phyloP scores from a whole-genome alignment of 1,284 basidiomycete genomes.

The Boletus semigastroideus region DNA sequence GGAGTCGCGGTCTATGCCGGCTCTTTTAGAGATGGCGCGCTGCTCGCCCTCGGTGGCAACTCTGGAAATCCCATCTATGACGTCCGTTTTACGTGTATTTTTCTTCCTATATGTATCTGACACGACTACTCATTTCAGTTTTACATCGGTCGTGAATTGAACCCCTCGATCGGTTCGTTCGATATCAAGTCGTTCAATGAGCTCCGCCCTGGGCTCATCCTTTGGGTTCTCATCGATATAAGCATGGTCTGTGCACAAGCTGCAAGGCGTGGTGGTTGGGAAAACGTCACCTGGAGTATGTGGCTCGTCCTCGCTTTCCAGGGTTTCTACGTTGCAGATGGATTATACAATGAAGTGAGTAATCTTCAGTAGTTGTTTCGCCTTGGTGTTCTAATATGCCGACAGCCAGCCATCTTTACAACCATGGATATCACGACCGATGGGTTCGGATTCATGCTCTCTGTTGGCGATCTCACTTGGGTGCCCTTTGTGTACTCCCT shows the following conservation, averaged over 20 bases:
- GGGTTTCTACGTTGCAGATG: conserved; percentile 84
- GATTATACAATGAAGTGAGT: conserved; percentile 82
- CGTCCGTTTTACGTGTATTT: conserved; percentile 47
- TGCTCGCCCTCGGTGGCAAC: conserved; percentile 93
- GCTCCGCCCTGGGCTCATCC: conserved; percentile 91
- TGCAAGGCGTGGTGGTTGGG: conserved; percentile 66
- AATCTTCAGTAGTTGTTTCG: not conserved
- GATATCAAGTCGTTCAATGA: conserved; percentile 99
- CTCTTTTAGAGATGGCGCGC: conserved; percentile 67
- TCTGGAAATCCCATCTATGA: conserved; percentile 89
- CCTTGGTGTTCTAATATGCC: not conserved
- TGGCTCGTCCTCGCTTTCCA: conserved; percentile 89
- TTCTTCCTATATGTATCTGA: not conserved
- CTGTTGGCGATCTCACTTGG: conserved; percentile 92
- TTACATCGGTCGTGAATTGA: conserved; percentile 95
- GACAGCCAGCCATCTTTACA: conserved; percentile 80
- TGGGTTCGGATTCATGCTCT: conserved; percentile 98
- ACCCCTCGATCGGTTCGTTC: conserved; percentile 85
- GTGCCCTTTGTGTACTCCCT: conserved; percentile 95
- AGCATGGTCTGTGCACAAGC: conserved; percentile 93
- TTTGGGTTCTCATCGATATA: conserved; percentile 92
- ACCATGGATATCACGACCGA: conserved; percentile 99
- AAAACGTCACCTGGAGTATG: conserved; percentile 86
- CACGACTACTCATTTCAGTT: conserved; percentile 59
- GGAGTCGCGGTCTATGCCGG: conserved; percentile 71